Percentiles rank a stretch among this genome's conserved stretches.
Evolutionary conservation across 106 monocot genomes (phyloP).

Genomic region (Xerophyta viscosa): DNA sequence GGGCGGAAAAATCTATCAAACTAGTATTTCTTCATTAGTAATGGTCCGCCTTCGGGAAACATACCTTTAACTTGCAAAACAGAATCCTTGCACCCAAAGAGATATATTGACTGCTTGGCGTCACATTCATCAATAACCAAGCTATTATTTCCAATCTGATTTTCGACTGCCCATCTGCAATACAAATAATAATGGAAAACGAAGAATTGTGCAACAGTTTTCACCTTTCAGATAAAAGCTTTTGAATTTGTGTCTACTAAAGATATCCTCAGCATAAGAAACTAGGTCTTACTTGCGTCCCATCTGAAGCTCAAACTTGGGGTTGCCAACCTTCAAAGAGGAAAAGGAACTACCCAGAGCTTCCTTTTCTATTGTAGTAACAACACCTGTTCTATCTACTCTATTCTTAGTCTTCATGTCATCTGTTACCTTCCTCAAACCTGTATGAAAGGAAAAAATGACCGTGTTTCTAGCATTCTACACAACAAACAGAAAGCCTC

Average conservation of each 20-base stretch:
- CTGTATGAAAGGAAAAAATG: slow-evolving; percentile 17
- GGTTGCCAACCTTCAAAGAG: slow-evolving; percentile 51
- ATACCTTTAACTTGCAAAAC: slow-evolving; percentile 88
- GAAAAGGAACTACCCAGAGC: slow-evolving; percentile 25
- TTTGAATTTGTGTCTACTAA: no score
- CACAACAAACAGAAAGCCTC: no score
- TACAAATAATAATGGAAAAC: not conserved
- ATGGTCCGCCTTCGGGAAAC: no score
- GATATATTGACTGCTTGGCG: slow-evolving; percentile 76
- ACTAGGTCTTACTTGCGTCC: slow-evolving; percentile 73
- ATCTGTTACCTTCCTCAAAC: slow-evolving; percentile 75
- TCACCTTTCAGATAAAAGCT: no score
- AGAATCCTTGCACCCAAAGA: slow-evolving; percentile 87
- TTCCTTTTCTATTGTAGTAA: slow-evolving; percentile 41
- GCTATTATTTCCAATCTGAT: slow-evolving; percentile 69
- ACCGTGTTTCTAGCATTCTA: not conserved
- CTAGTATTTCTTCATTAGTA: no score
- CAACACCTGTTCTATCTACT: slow-evolving; percentile 58
- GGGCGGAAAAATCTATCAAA: no score
- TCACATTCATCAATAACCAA: slow-evolving; percentile 84
- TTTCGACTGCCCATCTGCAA: slow-evolving; percentile 80
- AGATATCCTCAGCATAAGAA: no score
- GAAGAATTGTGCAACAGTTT: not conserved
- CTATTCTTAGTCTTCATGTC: slow-evolving; percentile 90
- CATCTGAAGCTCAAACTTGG: slow-evolving; percentile 92